Conservation (phyloP, 2,329 filamentous ascomycete genomes). For the Botrytis galanthina region DNA sequence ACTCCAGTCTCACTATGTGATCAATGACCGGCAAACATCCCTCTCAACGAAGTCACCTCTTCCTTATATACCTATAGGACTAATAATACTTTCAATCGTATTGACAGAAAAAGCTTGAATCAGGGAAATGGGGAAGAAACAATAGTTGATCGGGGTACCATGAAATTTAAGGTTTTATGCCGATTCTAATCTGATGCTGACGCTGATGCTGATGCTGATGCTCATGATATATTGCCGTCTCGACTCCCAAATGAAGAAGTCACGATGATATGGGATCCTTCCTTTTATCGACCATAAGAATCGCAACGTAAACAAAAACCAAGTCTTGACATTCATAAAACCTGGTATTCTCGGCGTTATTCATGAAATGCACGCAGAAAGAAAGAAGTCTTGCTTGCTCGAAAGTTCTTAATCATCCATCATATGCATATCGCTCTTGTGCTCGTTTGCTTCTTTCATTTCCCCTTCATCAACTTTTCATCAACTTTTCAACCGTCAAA, state of each 20-base stretch:
- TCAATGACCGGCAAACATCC: neutral
- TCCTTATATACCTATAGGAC: neutral
- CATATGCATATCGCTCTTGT: neutral
- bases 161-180: neutral
- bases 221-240: neutral
- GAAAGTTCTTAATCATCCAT: neutral
- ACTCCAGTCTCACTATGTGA: slow-evolving; percentile 6
- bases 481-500: neutral
- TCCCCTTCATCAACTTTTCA: slow-evolving; percentile 3
- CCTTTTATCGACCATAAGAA: neutral
- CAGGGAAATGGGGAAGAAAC: neutral
- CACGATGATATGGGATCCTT: slow-evolving; percentile 1
- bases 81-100: neutral
- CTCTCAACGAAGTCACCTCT: neutral
- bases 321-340: neutral
- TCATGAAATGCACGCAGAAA: slow-evolving; percentile 11
- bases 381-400: slow-evolving; percentile 14
- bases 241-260: neutral
- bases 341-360: slow-evolving; percentile 1
- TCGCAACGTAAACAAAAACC: neutral
- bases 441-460: neutral
- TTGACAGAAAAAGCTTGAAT: neutral
- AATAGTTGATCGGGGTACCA: neutral
- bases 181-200: slow-evolving; percentile 1
- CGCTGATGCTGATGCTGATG: neutral